Evolutionary conservation across 371 early-diverging fungal species (phyloP).

Genomic region (Phascolomyces articulosus): DNA sequence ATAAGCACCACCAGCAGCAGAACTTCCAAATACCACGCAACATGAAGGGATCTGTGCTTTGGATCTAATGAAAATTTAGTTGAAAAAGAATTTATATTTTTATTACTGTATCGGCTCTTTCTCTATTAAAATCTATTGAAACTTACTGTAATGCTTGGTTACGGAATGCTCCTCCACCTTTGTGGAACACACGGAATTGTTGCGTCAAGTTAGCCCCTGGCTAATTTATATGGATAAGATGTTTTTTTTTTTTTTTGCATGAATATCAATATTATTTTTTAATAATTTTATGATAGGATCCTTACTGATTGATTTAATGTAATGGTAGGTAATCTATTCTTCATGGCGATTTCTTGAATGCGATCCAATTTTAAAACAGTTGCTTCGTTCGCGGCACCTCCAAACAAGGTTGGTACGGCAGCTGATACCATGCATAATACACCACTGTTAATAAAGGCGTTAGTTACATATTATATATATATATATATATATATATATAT

Average conservation of each 20-base stretch:
- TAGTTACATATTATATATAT: too few species aligned
- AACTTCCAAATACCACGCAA: conserved; percentile 75
- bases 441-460: too few species aligned
- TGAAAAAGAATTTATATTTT: too few species aligned
- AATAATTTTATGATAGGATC: background rate
- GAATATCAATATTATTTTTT: background rate
- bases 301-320: conserved; percentile 64
- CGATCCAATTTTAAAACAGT: conserved; percentile 60
- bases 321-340: conserved; percentile 65
- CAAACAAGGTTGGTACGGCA: conserved; percentile 69
- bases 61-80: too few species aligned
- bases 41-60: conserved; percentile 71
- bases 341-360: conserved; percentile 59
- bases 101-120: too few species aligned
- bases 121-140: too few species aligned
- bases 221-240: too few species aligned
- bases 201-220: conserved; percentile 78
- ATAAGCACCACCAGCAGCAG: conserved; percentile 82
- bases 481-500: background rate
- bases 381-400: conserved; percentile 71
- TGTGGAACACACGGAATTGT: conserved; percentile 74
- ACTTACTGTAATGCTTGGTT: conserved; percentile 63
- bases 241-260: background rate
- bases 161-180: conserved; percentile 73
- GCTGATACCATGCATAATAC: conserved; percentile 70